phyloP scores from a whole-genome alignment of 257 asterid species.

The Solanum medicagineum region DNA sequence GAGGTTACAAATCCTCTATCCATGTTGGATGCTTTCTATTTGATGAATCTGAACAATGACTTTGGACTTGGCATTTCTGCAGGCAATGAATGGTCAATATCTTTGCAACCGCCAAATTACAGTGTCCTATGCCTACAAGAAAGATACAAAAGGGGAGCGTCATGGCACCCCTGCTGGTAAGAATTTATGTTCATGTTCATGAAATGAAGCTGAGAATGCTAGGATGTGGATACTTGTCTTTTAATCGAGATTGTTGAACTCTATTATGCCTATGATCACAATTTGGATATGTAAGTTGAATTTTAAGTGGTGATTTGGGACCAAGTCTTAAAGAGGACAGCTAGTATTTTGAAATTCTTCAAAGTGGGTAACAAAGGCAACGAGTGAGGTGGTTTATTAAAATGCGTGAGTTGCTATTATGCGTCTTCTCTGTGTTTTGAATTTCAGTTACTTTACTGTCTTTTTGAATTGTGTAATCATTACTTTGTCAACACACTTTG shows the following conservation, averaged over 20 bases:
- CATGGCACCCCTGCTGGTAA: constrained; percentile 98
- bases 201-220: not conserved
- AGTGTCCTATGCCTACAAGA: constrained; percentile 94
- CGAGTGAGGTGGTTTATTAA: not conserved
- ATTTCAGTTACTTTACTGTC: not conserved
- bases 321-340: not conserved
- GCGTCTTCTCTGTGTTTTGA: not conserved
- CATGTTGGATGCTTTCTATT: not conserved
- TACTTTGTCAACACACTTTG: not conserved
- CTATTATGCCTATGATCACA: not conserved
- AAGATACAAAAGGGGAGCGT: constrained; percentile 97
- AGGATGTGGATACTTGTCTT: not conserved
- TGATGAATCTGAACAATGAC: not conserved
- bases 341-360: not conserved
- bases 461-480: not conserved
- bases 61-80: constrained; percentile 4
- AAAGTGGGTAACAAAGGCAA: not conserved
- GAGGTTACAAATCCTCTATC: not conserved
- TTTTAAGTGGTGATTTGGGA: not conserved
- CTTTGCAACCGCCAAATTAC: constrained; percentile 93
- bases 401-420: not conserved
- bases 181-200: not conserved
- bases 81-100: constrained; percentile 98
- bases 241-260: not conserved
- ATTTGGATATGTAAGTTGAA: not conserved